Evolutionary conservation across 2,329 filamentous ascomycete species (phyloP).

Genomic region (Hymenoscyphus infarciens): DNA sequence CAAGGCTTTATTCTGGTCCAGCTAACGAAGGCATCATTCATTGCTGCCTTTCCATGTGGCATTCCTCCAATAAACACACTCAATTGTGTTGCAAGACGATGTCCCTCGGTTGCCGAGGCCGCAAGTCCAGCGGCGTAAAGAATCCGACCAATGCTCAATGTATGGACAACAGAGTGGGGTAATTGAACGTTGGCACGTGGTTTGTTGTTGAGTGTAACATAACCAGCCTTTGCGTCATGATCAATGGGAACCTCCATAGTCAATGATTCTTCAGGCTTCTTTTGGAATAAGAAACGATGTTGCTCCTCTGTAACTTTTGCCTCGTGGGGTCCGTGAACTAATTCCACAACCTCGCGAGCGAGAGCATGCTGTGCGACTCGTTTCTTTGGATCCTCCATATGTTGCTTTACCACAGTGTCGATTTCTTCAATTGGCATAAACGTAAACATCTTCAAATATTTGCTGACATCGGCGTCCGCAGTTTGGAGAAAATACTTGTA

Average conservation of each 20-base stretch:
- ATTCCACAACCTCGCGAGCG: slow-evolving; percentile 74
- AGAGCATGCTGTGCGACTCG: slow-evolving; percentile 79
- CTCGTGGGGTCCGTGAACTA: slow-evolving; percentile 68
- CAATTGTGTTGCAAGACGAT: slow-evolving; percentile 51
- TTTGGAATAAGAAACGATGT: slow-evolving; percentile 38
- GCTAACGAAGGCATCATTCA: slow-evolving; percentile 49
- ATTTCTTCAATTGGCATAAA: slow-evolving; percentile 77
- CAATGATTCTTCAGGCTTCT: slow-evolving; percentile 10
- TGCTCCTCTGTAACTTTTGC: slow-evolving; percentile 59
- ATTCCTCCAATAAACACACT: slow-evolving; percentile 60
- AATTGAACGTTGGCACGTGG: slow-evolving; percentile 55
- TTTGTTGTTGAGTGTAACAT: slow-evolving; percentile 42
- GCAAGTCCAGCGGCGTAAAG: slow-evolving; percentile 58
- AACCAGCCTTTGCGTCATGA: slow-evolving; percentile 4
- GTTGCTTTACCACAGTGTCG: slow-evolving; percentile 60
- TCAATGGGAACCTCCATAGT: slow-evolving; percentile 9
- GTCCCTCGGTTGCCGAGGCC: slow-evolving; percentile 52
- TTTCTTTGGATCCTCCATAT: slow-evolving; percentile 63
- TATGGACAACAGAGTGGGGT: slow-evolving; percentile 52
- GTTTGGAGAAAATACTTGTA: slow-evolving; percentile 88
- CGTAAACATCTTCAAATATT: slow-evolving; percentile 83
- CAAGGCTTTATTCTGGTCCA: slow-evolving; percentile 62
- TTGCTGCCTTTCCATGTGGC: slow-evolving; percentile 42
- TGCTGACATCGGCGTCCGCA: slow-evolving; percentile 76
- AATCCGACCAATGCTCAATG: slow-evolving; percentile 55